Conservation (phyloP, 2,329 filamentous ascomycete species). For the Fusarium sp. region DNA sequence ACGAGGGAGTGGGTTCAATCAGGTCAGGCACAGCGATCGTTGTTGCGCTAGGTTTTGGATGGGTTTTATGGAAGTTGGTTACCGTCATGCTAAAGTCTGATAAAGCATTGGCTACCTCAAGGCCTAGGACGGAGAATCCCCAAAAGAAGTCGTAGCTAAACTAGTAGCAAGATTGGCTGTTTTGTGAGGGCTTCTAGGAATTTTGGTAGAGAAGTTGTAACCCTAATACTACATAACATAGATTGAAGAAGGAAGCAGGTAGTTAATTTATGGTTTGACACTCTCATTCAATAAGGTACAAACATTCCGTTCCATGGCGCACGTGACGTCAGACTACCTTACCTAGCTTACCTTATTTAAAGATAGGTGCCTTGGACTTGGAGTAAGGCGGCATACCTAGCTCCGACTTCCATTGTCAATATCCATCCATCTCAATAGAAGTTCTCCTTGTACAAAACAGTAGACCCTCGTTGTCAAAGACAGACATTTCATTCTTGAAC, state of each 20-base stretch:
- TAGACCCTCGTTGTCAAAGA: constrained; percentile 1
- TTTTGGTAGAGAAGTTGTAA: background rate
- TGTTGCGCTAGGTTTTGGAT: constrained; percentile 73
- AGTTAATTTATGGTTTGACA: background rate
- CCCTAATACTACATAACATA: background rate
- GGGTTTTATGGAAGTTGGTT: constrained; percentile 71
- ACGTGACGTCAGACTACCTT: constrained; percentile 43
- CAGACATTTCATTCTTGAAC: background rate
- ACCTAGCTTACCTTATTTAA: background rate
- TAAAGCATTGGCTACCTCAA: background rate
- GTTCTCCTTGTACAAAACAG: background rate
- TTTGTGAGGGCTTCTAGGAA: background rate
- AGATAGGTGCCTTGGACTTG: background rate
- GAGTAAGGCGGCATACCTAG: background rate
- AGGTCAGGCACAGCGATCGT: constrained; percentile 67
- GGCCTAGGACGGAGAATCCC: background rate
- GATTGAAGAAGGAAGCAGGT: background rate
- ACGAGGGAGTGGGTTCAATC: constrained; percentile 60
- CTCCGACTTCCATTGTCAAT: background rate
- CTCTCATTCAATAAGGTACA: background rate
- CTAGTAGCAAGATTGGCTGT: background rate
- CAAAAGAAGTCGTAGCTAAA: constrained; percentile 43
- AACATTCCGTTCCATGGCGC: constrained; percentile 6
- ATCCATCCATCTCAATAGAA: constrained; percentile 3
- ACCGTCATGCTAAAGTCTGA: constrained; percentile 18